These are phyloP conservation scores for Leptosphaerulina australis DNA, from an alignment of 2,329 filamentous ascomycete genomes.

Conservation along the genomic window DNA sequence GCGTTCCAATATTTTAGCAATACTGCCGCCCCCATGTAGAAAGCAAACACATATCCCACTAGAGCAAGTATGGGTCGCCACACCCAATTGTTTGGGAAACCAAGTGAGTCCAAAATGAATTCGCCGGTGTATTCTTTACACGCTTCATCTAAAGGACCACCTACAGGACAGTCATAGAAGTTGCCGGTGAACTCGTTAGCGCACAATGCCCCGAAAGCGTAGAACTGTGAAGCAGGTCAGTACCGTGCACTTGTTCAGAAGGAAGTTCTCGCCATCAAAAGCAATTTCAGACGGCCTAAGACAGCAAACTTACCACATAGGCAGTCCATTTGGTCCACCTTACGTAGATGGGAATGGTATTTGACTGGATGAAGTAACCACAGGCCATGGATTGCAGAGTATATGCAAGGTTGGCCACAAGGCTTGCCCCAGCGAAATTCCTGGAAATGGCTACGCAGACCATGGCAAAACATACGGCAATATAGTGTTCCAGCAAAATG, in stretches of 20 bases:
- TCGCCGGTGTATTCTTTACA: slow-evolving; percentile 72
- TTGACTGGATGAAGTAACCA: slow-evolving; percentile 76
- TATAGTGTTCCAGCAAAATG: slow-evolving; percentile 72
- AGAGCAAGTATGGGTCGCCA: slow-evolving; percentile 68
- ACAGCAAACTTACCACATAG: slow-evolving; percentile 54
- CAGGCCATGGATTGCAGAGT: slow-evolving; percentile 77
- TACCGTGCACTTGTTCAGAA: neutral
- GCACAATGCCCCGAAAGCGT: slow-evolving; percentile 72
- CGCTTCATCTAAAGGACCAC: slow-evolving; percentile 66
- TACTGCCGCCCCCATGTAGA: slow-evolving; percentile 65
- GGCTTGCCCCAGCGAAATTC: slow-evolving; percentile 71
- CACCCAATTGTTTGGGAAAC: slow-evolving; percentile 71
- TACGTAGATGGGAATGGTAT: slow-evolving; percentile 77
- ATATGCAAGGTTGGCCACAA: slow-evolving; percentile 74
- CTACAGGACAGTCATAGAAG: slow-evolving; percentile 75
- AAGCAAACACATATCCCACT: slow-evolving; percentile 66
- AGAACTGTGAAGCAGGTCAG: slow-evolving; percentile 57
- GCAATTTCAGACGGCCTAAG: neutral
- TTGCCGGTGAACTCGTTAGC: slow-evolving; percentile 74
- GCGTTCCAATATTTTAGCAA: slow-evolving; percentile 68
- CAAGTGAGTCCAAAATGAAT: slow-evolving; percentile 72
- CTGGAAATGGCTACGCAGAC: slow-evolving; percentile 69
- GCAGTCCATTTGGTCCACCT: slow-evolving; percentile 75
- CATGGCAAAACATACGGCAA: slow-evolving; percentile 73
- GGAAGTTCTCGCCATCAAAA: neutral